Evolutionary conservation across 108 stramenopile genomes (phyloP), one percentile per base, ranked within the genome.

Genomic region (Fragilaria crotonensis): DNA sequence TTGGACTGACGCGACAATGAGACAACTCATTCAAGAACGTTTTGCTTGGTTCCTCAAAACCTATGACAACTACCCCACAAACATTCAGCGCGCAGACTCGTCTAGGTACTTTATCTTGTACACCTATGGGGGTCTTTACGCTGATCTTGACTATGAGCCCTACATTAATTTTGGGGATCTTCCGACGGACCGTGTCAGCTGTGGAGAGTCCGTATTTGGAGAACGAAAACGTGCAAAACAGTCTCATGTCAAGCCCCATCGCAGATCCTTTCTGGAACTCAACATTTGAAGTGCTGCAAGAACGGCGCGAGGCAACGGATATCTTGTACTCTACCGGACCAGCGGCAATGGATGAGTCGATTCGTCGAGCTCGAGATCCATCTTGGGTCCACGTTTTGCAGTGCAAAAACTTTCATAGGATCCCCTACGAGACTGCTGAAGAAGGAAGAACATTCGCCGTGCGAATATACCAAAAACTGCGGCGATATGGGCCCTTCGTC

Each of bases 71-170:
- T 60, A 60, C 30, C 59, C 59, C 0, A 27, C 59, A 44, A 25
- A 44, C 27, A 60, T 60, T 3, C 47, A 60, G 48, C 59, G 59
- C 2, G 59, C 59, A 2, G 59, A 60, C 45, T 25, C 59, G 1
- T 44, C 59, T 2, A 22, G 59, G n/a, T 60, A 60, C 28, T 60
- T 60, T 30, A 46, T 46, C 0, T 31, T 71, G 45, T 58, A 71
- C 52, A 50, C 59, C 32, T 60, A 71, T 31, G 70, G 62, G 26
- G 62, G 62, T 1, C 50, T 63, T 11, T 63, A 63, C n/a, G 52
- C 62, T 4, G 62, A 63, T 28, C 29, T 63, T 48, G 62, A 63
- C 29, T 41, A 41, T 41, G 36, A 41, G 36, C 36, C 36, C 11
- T 14, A 11, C 14, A 14, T 41, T 41, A 41, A 41, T 41, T 41